Evolutionary conservation across 495 filamentous ascomycete genomes (phyloP).

Genomic region (Penicilliopsis zonata): DNA sequence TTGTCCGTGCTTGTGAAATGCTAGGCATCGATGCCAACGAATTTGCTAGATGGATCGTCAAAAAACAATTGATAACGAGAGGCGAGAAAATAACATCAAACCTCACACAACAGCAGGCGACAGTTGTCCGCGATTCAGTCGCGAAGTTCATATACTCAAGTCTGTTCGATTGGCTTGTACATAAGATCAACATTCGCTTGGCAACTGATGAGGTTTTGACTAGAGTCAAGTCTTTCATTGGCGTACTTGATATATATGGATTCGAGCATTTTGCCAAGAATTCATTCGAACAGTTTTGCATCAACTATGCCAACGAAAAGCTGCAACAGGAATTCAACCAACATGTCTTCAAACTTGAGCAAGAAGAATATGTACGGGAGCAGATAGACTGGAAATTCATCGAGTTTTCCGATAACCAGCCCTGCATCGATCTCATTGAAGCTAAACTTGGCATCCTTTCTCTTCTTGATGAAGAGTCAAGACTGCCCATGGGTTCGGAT

Average conservation of each 20-base stretch:
- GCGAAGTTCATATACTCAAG: slow-evolving; percentile 98
- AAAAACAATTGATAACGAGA: slow-evolving; percentile 94
- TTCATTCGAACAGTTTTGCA: slow-evolving; percentile 99
- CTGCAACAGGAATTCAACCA: slow-evolving; percentile 99
- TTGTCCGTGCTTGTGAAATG: slow-evolving; percentile 72
- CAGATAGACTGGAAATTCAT: slow-evolving; percentile 99
- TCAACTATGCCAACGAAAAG: slow-evolving; percentile 99
- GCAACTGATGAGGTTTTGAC: slow-evolving; percentile 79
- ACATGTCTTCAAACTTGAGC: slow-evolving; percentile 99
- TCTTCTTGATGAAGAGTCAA: slow-evolving; percentile 90
- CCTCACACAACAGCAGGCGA: slow-evolving; percentile 83
- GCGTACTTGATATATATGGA: slow-evolving; percentile 98
- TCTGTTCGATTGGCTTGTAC: slow-evolving; percentile 96
- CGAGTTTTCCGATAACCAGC: slow-evolving; percentile 98
- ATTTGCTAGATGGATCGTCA: slow-evolving; percentile 98
- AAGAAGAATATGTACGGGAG: slow-evolving; percentile 95
- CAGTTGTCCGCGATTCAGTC: slow-evolving; percentile 93
- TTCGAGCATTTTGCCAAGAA: slow-evolving; percentile 99
- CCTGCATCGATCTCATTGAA: slow-evolving; percentile 99
- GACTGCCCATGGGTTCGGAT: slow-evolving; percentile 92
- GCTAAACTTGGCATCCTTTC: slow-evolving; percentile 89
- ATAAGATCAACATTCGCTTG: slow-evolving; percentile 82
- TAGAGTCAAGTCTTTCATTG: slow-evolving; percentile 86
- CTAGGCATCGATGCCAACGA: slow-evolving; percentile 77
- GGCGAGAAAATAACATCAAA: slow-evolving; percentile 98